phyloP scores from a whole-genome alignment of 108 stramenopile species.

The Chaetoceros muelleri region DNA sequence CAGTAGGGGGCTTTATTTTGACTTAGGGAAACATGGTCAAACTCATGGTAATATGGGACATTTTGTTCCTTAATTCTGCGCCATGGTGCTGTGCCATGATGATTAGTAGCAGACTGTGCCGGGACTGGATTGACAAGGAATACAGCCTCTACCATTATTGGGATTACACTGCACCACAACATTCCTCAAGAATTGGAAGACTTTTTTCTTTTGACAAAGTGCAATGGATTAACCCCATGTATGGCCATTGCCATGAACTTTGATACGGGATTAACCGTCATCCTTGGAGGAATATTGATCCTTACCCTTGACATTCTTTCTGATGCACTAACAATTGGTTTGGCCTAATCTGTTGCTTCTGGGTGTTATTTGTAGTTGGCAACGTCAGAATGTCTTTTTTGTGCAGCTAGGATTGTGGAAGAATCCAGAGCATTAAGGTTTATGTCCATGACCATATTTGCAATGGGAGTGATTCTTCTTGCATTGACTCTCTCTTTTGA shows the following conservation, averaged over 20 bases:
- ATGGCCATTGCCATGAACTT: slow-evolving; percentile 58
- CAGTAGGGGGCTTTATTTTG: too few relatives aligned
- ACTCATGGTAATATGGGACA: too few relatives aligned
- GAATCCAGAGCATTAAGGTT: slow-evolving; percentile 15
- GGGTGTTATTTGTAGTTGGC: slow-evolving; percentile 73
- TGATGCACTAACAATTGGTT: slow-evolving; percentile 37
- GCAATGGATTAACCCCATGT: slow-evolving; percentile 31
- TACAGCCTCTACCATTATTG: slow-evolving; percentile 29
- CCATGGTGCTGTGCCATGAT: too few relatives aligned
- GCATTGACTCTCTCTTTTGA: slow-evolving; percentile 71
- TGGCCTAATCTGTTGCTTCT: slow-evolving; percentile 54
- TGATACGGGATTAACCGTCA: slow-evolving; percentile 42
- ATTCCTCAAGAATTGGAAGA: slow-evolving; percentile 81
- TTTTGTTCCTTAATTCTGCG: too few relatives aligned
- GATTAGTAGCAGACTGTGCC: too few relatives aligned
- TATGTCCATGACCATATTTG: slow-evolving; percentile 34
- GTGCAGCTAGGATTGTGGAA: slow-evolving; percentile 19
- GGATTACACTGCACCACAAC: slow-evolving; percentile 64
- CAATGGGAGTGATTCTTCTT: slow-evolving; percentile 59
- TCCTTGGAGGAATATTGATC: slow-evolving; percentile 49
- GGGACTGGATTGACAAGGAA: too few relatives aligned
- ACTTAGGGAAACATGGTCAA: too few relatives aligned
- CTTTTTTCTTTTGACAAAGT: slow-evolving; percentile 56
- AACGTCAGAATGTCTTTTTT: slow-evolving; percentile 40
- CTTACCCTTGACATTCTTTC: slow-evolving; percentile 26